Percentiles rank a stretch among this genome's conserved stretches.
These are phyloP conservation scores for Cryptococcus amylolentus DNA, from an alignment of 1,284 basidiomycete species.

Conservation along the genomic window DNA sequence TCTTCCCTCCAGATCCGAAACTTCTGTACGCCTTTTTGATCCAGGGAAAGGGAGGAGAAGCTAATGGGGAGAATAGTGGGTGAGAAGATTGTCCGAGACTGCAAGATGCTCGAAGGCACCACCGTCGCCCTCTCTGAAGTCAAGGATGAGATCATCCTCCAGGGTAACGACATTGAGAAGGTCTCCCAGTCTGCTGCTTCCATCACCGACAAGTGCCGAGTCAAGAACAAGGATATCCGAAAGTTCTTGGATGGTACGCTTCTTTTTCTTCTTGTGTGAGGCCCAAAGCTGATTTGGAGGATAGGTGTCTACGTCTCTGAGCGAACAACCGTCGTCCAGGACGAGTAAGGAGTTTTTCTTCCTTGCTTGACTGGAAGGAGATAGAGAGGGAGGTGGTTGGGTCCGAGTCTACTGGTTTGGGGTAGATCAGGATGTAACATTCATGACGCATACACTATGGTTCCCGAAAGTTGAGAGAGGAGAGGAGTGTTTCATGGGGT, in stretches of 20 bases:
- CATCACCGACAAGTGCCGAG: constrained; percentile 89
- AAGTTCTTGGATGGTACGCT: constrained; percentile 61
- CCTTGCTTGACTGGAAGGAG: too few species aligned
- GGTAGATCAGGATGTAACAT: background rate
- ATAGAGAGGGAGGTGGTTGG: too few species aligned
- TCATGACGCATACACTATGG: background rate
- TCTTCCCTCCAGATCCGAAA: constrained; percentile 90
- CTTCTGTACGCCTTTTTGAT: constrained; percentile 68
- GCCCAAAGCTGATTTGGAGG: background rate
- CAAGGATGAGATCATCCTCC: constrained; percentile 91
- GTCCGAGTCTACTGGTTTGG: too few species aligned
- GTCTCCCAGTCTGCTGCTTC: constrained; percentile 96
- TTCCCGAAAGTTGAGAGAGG: too few species aligned
- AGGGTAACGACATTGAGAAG: constrained; percentile 91
- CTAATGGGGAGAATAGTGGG: constrained; percentile 32
- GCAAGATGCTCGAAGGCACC: constrained; percentile 88
- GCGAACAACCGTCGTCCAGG: constrained; percentile 37
- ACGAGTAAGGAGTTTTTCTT: constrained; percentile 14
- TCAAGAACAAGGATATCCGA: constrained; percentile 97
- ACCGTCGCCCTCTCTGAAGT: constrained; percentile 83
- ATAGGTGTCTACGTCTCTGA: constrained; percentile 63
- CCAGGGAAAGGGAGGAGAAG: background rate
- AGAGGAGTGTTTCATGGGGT: too few species aligned
- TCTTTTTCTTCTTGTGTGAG: background rate
- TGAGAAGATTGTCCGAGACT: constrained; percentile 81